Percentiles rank a stretch among this genome's conserved stretches.
Conservation (phyloP, 208 protist species). For the Strigomonas culicis region DNA sequence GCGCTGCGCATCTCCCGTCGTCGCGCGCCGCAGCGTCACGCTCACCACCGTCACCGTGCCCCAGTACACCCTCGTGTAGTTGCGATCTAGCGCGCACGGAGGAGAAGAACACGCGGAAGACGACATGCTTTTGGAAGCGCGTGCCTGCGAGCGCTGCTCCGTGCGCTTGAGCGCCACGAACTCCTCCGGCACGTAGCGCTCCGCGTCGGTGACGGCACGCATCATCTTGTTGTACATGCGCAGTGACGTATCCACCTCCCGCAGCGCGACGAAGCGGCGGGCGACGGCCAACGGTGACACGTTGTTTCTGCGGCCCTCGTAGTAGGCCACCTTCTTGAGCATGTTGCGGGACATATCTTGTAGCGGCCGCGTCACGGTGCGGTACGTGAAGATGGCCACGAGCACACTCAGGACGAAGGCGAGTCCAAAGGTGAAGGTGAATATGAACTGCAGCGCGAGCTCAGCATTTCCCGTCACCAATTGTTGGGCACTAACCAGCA, state of each 20-base stretch:
- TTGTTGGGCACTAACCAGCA: not conserved
- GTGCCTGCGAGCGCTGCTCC: not conserved
- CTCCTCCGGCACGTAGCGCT: not conserved
- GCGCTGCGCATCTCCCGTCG: not conserved
- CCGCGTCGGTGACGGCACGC: not conserved
- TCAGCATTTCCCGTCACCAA: not conserved
- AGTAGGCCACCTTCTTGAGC: not conserved
- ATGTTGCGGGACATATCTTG: not conserved
- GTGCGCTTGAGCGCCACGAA: not conserved
- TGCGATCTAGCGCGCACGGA: not conserved
- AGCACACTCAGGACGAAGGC: not conserved
- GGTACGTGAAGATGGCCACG: not conserved
- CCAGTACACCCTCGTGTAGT: not conserved
- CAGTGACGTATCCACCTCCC: not conserved
- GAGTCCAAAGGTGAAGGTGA: not conserved
- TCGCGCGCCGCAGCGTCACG: not conserved
- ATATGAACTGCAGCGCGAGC: not conserved
- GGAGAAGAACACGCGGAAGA: not conserved
- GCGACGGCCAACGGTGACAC: not conserved
- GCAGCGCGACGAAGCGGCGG: not conserved
- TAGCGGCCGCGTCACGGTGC: not conserved
- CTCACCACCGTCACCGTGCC: not conserved
- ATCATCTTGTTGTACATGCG: not conserved
- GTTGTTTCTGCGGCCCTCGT: not conserved
- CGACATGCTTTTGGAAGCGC: not conserved